Evolutionary conservation across 1,139 yeast genomes (phyloP), one percentile per base, ranked within the genome.

Genomic region (Candida glucosophila): DNA sequence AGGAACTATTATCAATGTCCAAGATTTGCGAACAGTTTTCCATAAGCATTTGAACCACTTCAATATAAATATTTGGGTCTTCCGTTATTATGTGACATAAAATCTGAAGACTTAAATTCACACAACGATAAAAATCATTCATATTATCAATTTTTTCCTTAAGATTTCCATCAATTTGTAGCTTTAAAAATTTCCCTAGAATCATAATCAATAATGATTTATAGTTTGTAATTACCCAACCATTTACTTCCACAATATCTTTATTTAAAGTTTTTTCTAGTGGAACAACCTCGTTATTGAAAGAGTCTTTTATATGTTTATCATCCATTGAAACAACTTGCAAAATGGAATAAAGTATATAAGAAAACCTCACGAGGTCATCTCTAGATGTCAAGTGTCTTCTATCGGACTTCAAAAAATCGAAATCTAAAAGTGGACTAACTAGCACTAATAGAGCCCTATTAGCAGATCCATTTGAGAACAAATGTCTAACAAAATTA

Each of bases 181-280:
- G 39, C 8, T 36, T 29, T 18, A 60, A 41, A 28, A 74, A 73
- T 26, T 59, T 67, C 25, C 61, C 50, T n/a, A 76, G 38, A 2
- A 71, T 49, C 20, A 58, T 53, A 11, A 75, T 38, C 0, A 74
- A 41, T 19, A 79, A 55, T 5, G 73, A 66, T 36, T 76, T 75
- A 43, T 78, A 79, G 1, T 81, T 75, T 0, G 82, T 72, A 5
- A 73, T 58, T 29, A 69, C 72, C 74, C 76, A 67, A 9, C 52
- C 46, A 30, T 66, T 64, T 0, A 54, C 35, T 15, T 45, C 49
- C 8, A 67, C 46, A 3, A 64, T 43, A 9, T 44, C 43, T 26
- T 49, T 46, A 32, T 55, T 65, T 32, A 32, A 55, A 23, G 66
- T 58, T 27, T 59, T 62, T 45, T 62, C 74, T 39, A 75, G 58